Percentiles rank a stretch among this genome's conserved stretches.
Conservation (phyloP, 768 basidiomycete genomes). For the Kwoniella newhampshirensis region DNA sequence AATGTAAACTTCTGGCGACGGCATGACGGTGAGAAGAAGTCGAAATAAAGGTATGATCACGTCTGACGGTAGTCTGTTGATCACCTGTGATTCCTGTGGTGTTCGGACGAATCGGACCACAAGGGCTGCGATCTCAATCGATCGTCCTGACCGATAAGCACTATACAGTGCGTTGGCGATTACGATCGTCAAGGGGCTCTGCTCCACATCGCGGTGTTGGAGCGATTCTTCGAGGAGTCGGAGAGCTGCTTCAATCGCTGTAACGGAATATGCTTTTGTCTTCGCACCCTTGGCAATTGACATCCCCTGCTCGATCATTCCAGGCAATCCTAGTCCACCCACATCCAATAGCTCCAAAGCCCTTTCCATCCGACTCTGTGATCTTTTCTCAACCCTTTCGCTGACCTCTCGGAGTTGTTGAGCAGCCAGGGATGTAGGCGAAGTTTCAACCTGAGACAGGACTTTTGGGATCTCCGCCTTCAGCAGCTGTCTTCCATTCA, state of each 20-base stretch:
- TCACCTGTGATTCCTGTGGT: conserved; percentile 10
- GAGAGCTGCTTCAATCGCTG: conserved; percentile 6
- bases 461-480: neutral
- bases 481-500: conserved; percentile 3
- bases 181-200: conserved; percentile 20
- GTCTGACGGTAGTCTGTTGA: conserved; percentile 6
- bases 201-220: conserved; percentile 25
- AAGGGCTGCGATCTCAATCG: conserved; percentile 3
- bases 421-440: conserved; percentile 1
- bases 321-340: neutral
- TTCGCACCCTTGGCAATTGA: neutral
- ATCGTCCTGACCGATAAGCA: neutral
- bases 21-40: conserved; percentile 10
- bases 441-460: neutral
- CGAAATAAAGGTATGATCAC: conserved; percentile 3
- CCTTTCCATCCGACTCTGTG: conserved; percentile 6
- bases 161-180: conserved; percentile 27
- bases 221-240: conserved; percentile 14
- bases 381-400: conserved; percentile 1
- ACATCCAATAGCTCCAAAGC: conserved; percentile 6
- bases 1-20: conserved; percentile 22
- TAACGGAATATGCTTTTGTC: neutral
- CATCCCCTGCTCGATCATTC: conserved; percentile 7
- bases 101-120: conserved; percentile 9
- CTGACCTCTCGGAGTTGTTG: conserved; percentile 4